Base-by-base conservation (phyloP, 2,329 filamentous ascomycete species). In the Magnaporthales sp. region DNA sequence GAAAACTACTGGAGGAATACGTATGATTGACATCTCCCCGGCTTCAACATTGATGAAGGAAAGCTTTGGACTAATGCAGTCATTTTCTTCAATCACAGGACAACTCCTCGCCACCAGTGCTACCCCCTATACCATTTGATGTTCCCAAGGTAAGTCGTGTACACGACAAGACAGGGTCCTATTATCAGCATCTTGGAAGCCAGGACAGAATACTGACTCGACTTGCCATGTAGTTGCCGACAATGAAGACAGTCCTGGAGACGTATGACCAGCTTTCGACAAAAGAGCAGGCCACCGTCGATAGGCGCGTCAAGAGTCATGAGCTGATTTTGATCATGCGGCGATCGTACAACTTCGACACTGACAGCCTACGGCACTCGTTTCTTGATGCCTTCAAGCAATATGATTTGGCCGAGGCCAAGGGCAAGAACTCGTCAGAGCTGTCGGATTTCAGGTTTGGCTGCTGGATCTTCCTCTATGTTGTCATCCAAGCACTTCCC, bases 71-170 rank as follows among this genome's bases (percentile, higher is more conserved):
- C 54, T 58, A 15, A 58, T 22, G 38, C 19, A 24, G 54, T 6
- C 9, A 22, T n/a, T 58, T 58, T 58, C n/a, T 6, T n/a, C 11
- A 6, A 4, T 8, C 24, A 2, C 54, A 58, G 54, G 95, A 99
- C 75, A 87, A 90, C 68, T 94, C 91, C 9, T 91, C 89, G 15
- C 92, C 94, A 1, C 95, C 95, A 0, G 93, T 98, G 0, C 86
- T 94, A 68, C 95, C 95, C 0, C 92, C 94, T 0, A 88, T 98
- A 66, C 94, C 95, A 0, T 98, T 94, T 73, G 94, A 98, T 74
- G 82, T 92, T 4, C 94, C 95, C 2, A 85, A 89, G 70, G 78
- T 96, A 58, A 26, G 54, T 15, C 8, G 1, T 10, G 8, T 22
- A 58, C 32, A 10, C 2, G 22, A 22, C 7, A 46, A 1, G 38